These are phyloP conservation scores for Neofusicoccum umdonicola DNA, from an alignment of 2,329 filamentous ascomycete species.

Conservation along the genomic window DNA sequence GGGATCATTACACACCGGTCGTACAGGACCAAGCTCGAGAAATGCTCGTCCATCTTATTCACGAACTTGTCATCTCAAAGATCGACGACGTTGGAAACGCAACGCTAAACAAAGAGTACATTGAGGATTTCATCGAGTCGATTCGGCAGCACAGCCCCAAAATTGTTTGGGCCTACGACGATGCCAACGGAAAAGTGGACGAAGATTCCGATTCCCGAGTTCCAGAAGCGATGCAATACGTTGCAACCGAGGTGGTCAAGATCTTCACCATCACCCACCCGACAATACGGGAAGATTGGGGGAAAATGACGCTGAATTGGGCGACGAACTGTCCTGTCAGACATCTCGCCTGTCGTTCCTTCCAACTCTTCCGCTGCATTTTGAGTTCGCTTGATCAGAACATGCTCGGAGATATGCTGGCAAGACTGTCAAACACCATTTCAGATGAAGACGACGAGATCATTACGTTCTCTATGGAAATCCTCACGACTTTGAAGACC, in stretches of 20 bases:
- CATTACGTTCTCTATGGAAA: conserved; percentile 96
- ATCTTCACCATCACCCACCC: conserved; percentile 85
- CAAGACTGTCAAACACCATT: conserved; percentile 91
- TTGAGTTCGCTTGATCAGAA: conserved; percentile 84
- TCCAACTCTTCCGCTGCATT: conserved; percentile 95
- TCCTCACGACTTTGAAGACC: conserved; percentile 87
- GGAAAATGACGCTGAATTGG: conserved; percentile 85
- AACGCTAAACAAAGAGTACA: conserved; percentile 66
- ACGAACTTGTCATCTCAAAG: conserved; percentile 83
- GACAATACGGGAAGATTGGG: conserved; percentile 87
- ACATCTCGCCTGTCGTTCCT: conserved; percentile 92
- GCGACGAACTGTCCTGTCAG: conserved; percentile 94
- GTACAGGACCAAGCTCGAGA: conserved; percentile 96
- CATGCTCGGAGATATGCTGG: conserved; percentile 97
- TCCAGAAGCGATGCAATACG: conserved; percentile 79
- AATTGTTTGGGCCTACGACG: conserved; percentile 92
- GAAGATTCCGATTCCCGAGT: conserved; percentile 76
- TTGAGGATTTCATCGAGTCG: conserved; percentile 84
- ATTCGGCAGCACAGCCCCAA: conserved; percentile 80
- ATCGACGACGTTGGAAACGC: conserved; percentile 67
- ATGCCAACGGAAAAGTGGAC: conserved; percentile 74
- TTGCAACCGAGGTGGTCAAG: conserved; percentile 77
- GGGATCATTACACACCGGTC: conserved; percentile 94
- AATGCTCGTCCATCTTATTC: conserved; percentile 96
- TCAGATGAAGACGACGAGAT: conserved; percentile 92